Conservation (phyloP, 2,329 filamentous ascomycete species). For the Apiospora sp. region DNA sequence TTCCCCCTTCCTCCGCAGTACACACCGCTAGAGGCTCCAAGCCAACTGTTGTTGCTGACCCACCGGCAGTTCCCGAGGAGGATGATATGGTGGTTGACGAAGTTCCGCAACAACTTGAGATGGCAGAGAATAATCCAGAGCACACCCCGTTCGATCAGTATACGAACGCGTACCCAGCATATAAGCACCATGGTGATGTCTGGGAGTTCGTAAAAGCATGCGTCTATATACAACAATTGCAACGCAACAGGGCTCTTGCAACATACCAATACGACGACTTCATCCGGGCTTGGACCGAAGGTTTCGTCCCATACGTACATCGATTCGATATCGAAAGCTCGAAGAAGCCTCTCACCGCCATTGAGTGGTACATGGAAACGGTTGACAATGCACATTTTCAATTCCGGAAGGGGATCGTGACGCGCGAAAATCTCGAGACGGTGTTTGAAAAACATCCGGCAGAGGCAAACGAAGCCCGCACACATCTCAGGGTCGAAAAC, state of each 20-base stretch:
- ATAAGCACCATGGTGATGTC: slow-evolving; percentile 36
- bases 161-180: slow-evolving; percentile 39
- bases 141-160: slow-evolving; percentile 39
- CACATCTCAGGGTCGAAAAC: background rate
- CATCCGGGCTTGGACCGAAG: slow-evolving; percentile 43
- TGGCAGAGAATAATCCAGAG: background rate
- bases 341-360: slow-evolving; percentile 36
- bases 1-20: background rate
- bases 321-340: slow-evolving; percentile 25
- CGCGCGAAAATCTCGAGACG: slow-evolving; percentile 38
- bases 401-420: slow-evolving; percentile 36
- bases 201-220: slow-evolving; percentile 42
- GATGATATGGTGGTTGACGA: background rate
- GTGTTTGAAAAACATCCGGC: slow-evolving; percentile 38
- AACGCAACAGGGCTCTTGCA: slow-evolving; percentile 36
- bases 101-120: background rate
- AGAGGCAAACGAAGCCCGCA: background rate
- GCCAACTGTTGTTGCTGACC: background rate
- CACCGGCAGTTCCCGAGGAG: background rate
- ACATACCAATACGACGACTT: slow-evolving; percentile 46
- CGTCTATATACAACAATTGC: slow-evolving; percentile 39
- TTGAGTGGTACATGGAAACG: slow-evolving; percentile 45
- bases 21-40: background rate
- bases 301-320: slow-evolving; percentile 41
- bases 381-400: slow-evolving; percentile 33